These are phyloP conservation scores for Metschnikowia continentalis DNA, from an alignment of 805 yeast genomes.

Conservation along the genomic window DNA sequence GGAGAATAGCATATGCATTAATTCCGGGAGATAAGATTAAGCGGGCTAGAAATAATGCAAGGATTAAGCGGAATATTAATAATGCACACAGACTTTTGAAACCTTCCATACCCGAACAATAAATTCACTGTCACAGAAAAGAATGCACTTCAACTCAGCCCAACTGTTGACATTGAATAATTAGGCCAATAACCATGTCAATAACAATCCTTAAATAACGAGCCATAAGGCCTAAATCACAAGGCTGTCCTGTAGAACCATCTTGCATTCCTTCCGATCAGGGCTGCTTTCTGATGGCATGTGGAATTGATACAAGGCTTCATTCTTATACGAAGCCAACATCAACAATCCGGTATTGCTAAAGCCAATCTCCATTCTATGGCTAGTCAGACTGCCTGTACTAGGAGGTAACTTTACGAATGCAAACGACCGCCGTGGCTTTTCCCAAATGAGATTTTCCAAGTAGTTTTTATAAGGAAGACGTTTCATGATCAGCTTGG, in stretches of 20 bases:
- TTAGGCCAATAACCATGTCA: too few relatives aligned
- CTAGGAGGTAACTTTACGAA: slow-evolving; percentile 33
- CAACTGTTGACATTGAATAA: too few relatives aligned
- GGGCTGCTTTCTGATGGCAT: slow-evolving; percentile 24
- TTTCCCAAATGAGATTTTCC: slow-evolving; percentile 40
- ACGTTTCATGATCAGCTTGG: slow-evolving; percentile 34
- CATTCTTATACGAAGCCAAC: slow-evolving; percentile 36
- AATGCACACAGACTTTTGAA: neutral
- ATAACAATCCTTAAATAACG: too few relatives aligned
- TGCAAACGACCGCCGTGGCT: slow-evolving; percentile 41
- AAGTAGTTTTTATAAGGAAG: slow-evolving; percentile 40
- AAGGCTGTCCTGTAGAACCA: slow-evolving; percentile 26
- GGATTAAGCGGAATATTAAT: neutral
- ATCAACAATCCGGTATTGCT: slow-evolving; percentile 26
- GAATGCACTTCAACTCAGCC: too few relatives aligned
- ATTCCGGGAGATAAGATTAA: neutral
- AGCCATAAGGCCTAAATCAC: neutral
- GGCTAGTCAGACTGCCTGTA: neutral
- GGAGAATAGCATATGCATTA: slow-evolving; percentile 2
- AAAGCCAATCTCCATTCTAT: slow-evolving; percentile 38
- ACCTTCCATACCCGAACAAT: neutral
- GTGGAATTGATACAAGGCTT: slow-evolving; percentile 36
- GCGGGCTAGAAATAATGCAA: too few relatives aligned
- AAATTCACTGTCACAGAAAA: neutral
- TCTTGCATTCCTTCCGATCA: slow-evolving; percentile 28